Evolutionary conservation across 1,139 yeast genomes (phyloP).

Genomic region (Wickerhamomyces sp.): DNA sequence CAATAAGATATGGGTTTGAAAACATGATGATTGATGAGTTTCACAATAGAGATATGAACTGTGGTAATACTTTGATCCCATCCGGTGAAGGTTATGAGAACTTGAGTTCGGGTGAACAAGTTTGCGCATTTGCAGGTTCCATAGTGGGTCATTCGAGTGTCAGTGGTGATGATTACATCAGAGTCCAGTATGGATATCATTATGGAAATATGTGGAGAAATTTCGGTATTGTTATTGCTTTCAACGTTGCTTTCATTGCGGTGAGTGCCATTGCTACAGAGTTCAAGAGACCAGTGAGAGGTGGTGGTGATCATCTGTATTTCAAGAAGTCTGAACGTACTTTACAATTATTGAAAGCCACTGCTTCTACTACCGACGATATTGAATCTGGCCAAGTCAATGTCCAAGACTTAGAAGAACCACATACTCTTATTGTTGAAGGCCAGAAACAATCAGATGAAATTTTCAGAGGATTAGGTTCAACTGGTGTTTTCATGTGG

Average conservation of each 20-base stretch:
- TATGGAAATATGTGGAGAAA: slow-evolving; percentile 44
- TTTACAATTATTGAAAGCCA: background rate
- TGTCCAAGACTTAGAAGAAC: slow-evolving; percentile 6
- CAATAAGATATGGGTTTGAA: slow-evolving; percentile 53
- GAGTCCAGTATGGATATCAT: slow-evolving; percentile 32
- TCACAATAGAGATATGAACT: slow-evolving; percentile 49
- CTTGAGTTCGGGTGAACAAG: slow-evolving; percentile 34
- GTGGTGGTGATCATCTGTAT: slow-evolving; percentile 37
- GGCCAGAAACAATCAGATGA: too few species aligned
- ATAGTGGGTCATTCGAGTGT: slow-evolving; percentile 34
- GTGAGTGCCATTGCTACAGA: slow-evolving; percentile 36
- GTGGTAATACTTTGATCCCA: slow-evolving; percentile 43
- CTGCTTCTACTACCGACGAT: slow-evolving; percentile 11
- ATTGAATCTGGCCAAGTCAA: slow-evolving; percentile 10
- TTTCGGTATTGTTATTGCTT: slow-evolving; percentile 40
- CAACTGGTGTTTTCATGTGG: slow-evolving; percentile 33
- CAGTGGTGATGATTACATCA: slow-evolving; percentile 39
- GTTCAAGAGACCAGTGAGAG: slow-evolving; percentile 30
- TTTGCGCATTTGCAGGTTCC: slow-evolving; percentile 46
- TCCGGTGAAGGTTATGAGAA: slow-evolving; percentile 45
- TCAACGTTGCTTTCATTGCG: slow-evolving; percentile 31
- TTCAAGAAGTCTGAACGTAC: slow-evolving; percentile 27
- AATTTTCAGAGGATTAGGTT: slow-evolving; percentile 13
- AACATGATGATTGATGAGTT: slow-evolving; percentile 51
- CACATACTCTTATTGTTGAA: background rate